These are phyloP conservation scores for Neoconidiobolus thromboides DNA, from an alignment of 371 early-diverging fungal genomes.

Conservation along the genomic window DNA sequence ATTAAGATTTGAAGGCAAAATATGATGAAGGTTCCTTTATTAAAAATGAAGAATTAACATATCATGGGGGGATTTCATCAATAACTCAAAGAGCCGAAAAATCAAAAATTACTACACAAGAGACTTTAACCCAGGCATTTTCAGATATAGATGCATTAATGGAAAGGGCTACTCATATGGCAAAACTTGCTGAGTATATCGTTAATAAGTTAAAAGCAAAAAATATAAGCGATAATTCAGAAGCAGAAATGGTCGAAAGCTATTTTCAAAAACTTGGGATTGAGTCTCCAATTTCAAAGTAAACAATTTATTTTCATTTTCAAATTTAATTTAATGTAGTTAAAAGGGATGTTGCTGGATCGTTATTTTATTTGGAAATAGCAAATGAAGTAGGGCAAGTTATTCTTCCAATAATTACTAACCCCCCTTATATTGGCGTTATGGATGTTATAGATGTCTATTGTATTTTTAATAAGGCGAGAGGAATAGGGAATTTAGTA, in stretches of 20 bases:
- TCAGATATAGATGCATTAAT: not conserved
- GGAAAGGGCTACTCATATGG: conserved; percentile 1
- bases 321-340: not conserved
- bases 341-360: conserved; percentile 2
- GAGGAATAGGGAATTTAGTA: not conserved
- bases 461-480: conserved; percentile 1
- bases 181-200: not conserved
- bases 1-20: not conserved
- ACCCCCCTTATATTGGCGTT: not conserved
- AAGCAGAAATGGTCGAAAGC: not conserved
- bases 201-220: not conserved
- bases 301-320: not conserved
- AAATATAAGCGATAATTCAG: not conserved
- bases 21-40: not conserved
- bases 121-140: not conserved
- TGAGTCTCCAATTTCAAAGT: conserved; percentile 1
- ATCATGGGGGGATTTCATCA: not conserved
- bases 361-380: not conserved
- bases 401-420: not conserved
- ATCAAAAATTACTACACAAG: not conserved
- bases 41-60: not conserved
- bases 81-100: not conserved
- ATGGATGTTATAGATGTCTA: conserved; percentile 1
- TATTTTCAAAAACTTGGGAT: not conserved
- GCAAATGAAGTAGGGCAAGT: not conserved